Conservation (phyloP, 192 early-diverging fungal species). For the Physocladia obscura region DNA sequence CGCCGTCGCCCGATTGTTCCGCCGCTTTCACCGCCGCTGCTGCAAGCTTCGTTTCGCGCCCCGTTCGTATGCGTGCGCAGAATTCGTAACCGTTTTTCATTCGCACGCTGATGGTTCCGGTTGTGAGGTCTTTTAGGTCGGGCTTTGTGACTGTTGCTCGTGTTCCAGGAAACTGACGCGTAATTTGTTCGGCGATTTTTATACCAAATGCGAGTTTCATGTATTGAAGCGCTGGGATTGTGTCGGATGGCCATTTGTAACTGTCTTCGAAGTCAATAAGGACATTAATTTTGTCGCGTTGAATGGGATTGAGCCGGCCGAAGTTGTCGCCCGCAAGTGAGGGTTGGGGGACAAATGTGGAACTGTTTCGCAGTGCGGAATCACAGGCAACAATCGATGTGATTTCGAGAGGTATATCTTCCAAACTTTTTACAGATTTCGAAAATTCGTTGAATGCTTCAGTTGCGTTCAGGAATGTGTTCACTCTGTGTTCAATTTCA, state of each 20-base stretch:
- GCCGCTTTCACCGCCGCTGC: conserved; percentile 47
- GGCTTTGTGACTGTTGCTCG: conserved; percentile 39
- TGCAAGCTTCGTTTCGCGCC: conserved; percentile 67
- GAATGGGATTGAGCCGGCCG: conserved; percentile 21
- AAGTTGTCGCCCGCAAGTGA: neutral
- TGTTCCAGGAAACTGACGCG: conserved; percentile 46
- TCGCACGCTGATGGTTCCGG: conserved; percentile 60
- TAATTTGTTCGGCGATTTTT: conserved; percentile 65
- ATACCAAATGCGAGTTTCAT: conserved; percentile 88
- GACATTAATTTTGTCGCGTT: conserved; percentile 57
- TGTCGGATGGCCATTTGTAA: conserved; percentile 80
- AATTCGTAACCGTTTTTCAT: conserved; percentile 72
- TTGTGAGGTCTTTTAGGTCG: conserved; percentile 26
- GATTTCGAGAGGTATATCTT: conserved; percentile 69
- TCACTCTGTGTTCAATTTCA: neutral
- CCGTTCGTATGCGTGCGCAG: conserved; percentile 74
- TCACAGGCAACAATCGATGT: conserved; percentile 57
- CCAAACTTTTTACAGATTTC: conserved; percentile 59
- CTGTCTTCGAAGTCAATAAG: conserved; percentile 82
- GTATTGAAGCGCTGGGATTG: conserved; percentile 80
- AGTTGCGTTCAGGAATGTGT: conserved; percentile 67
- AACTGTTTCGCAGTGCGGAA: conserved; percentile 68
- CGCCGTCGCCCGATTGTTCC: neutral
- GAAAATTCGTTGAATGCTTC: conserved; percentile 67
- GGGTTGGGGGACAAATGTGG: conserved; percentile 77